Evolutionary conservation across 2,329 filamentous ascomycete genomes (phyloP), one percentile per base, ranked within the genome.

Genomic region (Pseudopyrenochaeta lycopersici): DNA sequence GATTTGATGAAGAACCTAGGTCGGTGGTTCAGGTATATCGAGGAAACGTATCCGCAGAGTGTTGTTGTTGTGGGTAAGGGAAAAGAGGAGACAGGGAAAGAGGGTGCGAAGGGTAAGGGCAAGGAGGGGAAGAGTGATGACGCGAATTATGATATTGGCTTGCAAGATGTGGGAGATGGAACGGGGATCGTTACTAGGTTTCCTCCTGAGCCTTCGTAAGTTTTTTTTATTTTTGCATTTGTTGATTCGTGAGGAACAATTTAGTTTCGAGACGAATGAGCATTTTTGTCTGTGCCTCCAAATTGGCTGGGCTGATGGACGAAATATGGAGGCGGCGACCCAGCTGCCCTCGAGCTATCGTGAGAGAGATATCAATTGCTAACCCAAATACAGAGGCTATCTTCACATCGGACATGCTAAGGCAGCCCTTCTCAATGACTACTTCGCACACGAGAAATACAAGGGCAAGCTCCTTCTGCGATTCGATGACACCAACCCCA

Each of bases 321-420:
- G n/a, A n/a, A n/a, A n/a, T n/a, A n/a, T n/a, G n/a, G n/a, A n/a
- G n/a, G n/a, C n/a, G n/a, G n/a, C n/a, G n/a, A n/a, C n/a, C n/a
- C n/a, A n/a, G n/a, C n/a, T n/a, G n/a, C n/a, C n/a, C n/a, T n/a
- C n/a, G n/a, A n/a, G n/a, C n/a, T n/a, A n/a, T n/a, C n/a, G n/a
- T n/a, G n/a, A n/a, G n/a, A n/a, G n/a, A n/a, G n/a, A n/a, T n/a
- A n/a, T n/a, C 18, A 15, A 6, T 35, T 30, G 45, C 59, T 66
- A 39, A 54, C 21, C 48, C 60, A 23, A 72, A 43, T 7, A 12
- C 62, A 76, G 72, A 61, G 92, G 92, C 57, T 97, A 96, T 74
- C 86, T 97, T 39, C 94, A 97, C 79, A 96, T 97, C 61, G 94
- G 94, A 48, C 94, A 98, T 80, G 92, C 92, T 65, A 98, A 98